These are phyloP conservation scores for Gynostemma pentaphyllum DNA, from an alignment of 306 rosid genomes.

Conservation along the genomic window DNA sequence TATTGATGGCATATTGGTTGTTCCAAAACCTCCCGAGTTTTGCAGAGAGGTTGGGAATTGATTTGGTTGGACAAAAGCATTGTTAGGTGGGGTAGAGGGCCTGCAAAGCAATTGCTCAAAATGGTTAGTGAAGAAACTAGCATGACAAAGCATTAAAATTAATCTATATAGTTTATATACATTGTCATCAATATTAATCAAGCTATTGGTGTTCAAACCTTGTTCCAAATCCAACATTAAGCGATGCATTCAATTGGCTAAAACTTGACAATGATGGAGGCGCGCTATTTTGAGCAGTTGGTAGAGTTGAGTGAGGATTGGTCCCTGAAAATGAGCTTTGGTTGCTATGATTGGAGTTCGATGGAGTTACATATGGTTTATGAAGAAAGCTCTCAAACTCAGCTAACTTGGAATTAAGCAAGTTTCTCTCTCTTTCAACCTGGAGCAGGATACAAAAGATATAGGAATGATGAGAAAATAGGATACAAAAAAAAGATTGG, in stretches of 20 bases:
- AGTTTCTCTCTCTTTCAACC: constrained; percentile 84
- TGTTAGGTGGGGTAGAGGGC: constrained; percentile 33
- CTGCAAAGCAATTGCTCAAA: constrained; percentile 21
- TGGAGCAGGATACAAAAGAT: constrained; percentile 33
- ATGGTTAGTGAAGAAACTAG: not conserved
- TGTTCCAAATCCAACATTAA: constrained; percentile 31
- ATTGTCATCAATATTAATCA: not conserved
- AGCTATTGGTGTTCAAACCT: constrained; percentile 27
- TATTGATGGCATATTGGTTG: constrained; percentile 15
- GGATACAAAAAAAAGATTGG: too few relatives aligned
- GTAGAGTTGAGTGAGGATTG: constrained; percentile 22
- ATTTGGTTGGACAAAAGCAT: constrained; percentile 25
- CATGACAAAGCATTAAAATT: not conserved
- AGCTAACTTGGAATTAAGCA: constrained; percentile 49
- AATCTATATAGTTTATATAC: not conserved
- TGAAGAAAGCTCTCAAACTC: constrained; percentile 62
- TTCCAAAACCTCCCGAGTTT: constrained; percentile 19
- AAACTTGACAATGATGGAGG: constrained; percentile 75
- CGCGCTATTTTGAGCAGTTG: constrained; percentile 30
- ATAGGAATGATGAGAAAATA: too few relatives aligned
- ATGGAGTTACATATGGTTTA: constrained; percentile 33
- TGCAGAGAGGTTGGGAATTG: constrained; percentile 18
- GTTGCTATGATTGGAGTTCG: constrained; percentile 22
- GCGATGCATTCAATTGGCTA: constrained; percentile 59
- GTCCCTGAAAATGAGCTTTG: constrained; percentile 32